phyloP scores from a whole-genome alignment of 352 stramenopile species.

The Globisporangium yorkense region DNA sequence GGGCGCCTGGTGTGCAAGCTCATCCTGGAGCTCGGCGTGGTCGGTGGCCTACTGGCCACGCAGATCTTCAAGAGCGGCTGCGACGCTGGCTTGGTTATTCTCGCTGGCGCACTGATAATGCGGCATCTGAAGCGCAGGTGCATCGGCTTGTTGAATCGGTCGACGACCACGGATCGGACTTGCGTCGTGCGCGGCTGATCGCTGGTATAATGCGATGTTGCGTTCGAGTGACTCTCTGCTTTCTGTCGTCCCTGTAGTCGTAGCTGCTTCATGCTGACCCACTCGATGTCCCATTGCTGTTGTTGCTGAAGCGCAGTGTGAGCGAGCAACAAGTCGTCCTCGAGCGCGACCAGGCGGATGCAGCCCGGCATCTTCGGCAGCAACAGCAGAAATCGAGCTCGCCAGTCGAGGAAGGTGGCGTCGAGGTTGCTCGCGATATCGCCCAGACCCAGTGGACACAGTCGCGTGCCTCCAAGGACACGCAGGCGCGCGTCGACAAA shows the following conservation, averaged over 20 bases:
- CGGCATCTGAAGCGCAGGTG: slow-evolving; percentile 17
- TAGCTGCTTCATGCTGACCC: not conserved
- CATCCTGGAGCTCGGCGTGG: not conserved
- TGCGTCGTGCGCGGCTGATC: not conserved
- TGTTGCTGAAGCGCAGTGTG: not conserved
- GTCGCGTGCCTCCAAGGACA: slow-evolving; percentile 60
- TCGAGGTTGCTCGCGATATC: slow-evolving; percentile 90
- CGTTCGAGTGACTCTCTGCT: not conserved
- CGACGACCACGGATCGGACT: slow-evolving; percentile 12
- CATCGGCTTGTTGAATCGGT: slow-evolving; percentile 15
- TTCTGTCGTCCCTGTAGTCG: not conserved
- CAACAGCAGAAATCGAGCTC: slow-evolving; percentile 35
- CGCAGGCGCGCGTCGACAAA: slow-evolving; percentile 83
- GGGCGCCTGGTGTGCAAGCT: slow-evolving; percentile 1
- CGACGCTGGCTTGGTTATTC: slow-evolving; percentile 1
- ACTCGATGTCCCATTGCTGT: not conserved
- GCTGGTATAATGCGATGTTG: not conserved
- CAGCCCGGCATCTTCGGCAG: slow-evolving; percentile 11
- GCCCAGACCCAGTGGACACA: slow-evolving; percentile 82
- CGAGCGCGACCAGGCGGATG: slow-evolving; percentile 9
- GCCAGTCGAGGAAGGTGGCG: slow-evolving; percentile 60
- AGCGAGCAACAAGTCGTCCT: slow-evolving; percentile 30
- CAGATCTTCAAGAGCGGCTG: not conserved
- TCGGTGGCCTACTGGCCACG: not conserved
- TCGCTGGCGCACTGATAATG: slow-evolving; percentile 1